phyloP scores from a whole-genome alignment of 257 asterid species.

The Solanum virginianum region DNA sequence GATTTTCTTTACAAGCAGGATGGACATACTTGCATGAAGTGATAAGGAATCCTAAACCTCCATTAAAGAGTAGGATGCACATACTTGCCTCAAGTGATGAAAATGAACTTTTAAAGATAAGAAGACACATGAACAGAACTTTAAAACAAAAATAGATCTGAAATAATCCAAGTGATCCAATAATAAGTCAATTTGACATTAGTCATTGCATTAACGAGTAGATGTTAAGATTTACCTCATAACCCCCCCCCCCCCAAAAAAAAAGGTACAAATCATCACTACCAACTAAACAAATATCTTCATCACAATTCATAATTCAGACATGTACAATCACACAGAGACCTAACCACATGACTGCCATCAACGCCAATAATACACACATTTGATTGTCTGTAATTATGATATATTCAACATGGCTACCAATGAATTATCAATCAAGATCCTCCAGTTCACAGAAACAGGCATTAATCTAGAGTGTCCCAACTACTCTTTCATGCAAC shows the following conservation, averaged over 20 bases:
- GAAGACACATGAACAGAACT: neutral
- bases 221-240: neutral
- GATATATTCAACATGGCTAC: neutral
- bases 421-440: neutral
- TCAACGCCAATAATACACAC: neutral
- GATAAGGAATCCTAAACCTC: neutral
- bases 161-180: neutral
- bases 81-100: neutral
- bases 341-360: neutral
- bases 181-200: neutral
- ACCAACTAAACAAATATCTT: neutral
- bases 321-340: neutral
- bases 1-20: neutral
- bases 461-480: neutral
- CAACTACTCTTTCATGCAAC: neutral
- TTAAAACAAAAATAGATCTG: neutral
- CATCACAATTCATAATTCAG: neutral
- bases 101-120: neutral
- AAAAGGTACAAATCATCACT: neutral
- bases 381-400: neutral
- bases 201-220: neutral
- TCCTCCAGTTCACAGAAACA: neutral
- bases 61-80: neutral
- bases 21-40: neutral
- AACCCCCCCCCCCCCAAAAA: neutral